Evolutionary conservation across 1,284 basidiomycete genomes (phyloP).

Genomic region (Coniophora puteana): DNA sequence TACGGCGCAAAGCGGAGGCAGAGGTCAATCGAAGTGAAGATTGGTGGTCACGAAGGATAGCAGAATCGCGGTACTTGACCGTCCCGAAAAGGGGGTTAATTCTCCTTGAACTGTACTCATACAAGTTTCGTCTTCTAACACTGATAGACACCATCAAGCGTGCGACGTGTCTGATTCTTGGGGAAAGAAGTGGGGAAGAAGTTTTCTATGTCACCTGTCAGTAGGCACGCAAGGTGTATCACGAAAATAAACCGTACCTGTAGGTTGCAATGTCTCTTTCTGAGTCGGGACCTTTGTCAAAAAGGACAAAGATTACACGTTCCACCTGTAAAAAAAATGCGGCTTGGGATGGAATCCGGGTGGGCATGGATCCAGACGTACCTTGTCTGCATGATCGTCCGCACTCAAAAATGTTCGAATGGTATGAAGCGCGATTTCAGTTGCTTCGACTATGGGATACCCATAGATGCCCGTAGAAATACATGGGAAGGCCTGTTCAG

Average conservation of each 20-base stretch:
- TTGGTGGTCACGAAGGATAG: no score
- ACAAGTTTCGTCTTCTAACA: background rate
- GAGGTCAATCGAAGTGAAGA: no score
- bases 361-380: conserved; percentile 23
- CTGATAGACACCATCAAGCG: background rate
- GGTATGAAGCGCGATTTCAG: conserved; percentile 62
- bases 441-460: conserved; percentile 73
- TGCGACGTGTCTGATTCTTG: conserved; percentile 3
- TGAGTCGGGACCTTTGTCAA: conserved; percentile 41
- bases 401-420: conserved; percentile 58
- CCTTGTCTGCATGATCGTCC: conserved; percentile 45
- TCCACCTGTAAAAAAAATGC: conserved; percentile 47
- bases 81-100: no score
- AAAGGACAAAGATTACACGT: conserved; percentile 72
- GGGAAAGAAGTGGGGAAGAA: conserved; percentile 61
- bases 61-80: no score
- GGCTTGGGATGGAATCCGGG: background rate
- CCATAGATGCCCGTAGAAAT: conserved; percentile 81
- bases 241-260: conserved; percentile 40
- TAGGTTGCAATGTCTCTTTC: conserved; percentile 62
- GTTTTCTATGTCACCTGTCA: conserved; percentile 33
- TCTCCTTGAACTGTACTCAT: no score
- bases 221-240: background rate
- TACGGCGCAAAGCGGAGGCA: no score
- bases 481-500: conserved; percentile 67